Base-by-base conservation (phyloP, 2,329 filamentous ascomycete species). In the Fusarium zealandicum region DNA sequence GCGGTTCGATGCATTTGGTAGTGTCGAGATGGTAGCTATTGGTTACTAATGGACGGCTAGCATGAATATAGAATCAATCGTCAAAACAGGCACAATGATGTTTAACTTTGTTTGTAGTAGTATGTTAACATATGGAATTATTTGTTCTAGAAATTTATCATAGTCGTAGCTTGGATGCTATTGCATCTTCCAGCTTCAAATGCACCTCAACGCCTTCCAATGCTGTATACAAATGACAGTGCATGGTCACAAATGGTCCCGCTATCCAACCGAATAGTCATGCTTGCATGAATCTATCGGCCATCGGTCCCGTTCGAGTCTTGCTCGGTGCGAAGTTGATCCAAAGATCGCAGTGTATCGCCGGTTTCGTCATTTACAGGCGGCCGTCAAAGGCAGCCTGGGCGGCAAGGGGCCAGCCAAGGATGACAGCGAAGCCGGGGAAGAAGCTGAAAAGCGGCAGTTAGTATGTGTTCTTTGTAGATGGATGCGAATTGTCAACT, bases 371-470 rank as follows among this genome's bases (percentile, higher is more conserved):
- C 22, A 36, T 32, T 68, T 63, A 73, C 14, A 75, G 47, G 51
- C 66, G 69, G 18, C 73, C 73, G 31, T 75, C 71, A 17, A 72
- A 63, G 38, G 62, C 45, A 22, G 60, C 46, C 54, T 68, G 56
- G 54, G 67, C 69, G 17, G 66, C 56, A 6, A 66, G 46, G 14
- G 74, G 74, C 74, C 74, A 76, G 45, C 71, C 70, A 14, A 76
- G 67, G 17, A 75, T 50, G 36, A 71, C 37, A 35, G 57, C 59
- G 42, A 75, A 68, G 32, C 69, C 67, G 39, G 72, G 72, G 50
- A 70, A 64, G 66, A 74, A 76, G 27, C 73, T 76, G 42, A 16
- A 39, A n/a, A 13, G 12, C 3, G 9, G 3, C 5, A 41, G 49
- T 69, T 56, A 63, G 56, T 35, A 27, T 14, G 7, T 41, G 27